phyloP scores from a whole-genome alignment of 495 filamentous ascomycete genomes.

The Talaromyces borbonicus region DNA sequence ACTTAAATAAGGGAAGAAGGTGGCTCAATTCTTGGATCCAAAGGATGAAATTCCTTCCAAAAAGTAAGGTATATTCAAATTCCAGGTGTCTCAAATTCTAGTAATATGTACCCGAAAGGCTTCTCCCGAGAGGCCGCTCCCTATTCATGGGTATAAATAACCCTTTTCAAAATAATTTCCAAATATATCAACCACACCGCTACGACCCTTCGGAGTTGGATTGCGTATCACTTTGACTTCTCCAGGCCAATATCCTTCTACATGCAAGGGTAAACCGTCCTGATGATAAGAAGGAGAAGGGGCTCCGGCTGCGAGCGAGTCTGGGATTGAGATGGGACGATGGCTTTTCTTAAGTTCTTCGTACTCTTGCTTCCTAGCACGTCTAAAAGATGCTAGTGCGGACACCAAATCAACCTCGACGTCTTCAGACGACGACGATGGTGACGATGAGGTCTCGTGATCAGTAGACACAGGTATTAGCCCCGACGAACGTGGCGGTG shows the following conservation, averaged over 20 bases:
- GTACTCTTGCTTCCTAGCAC: conserved; percentile 34
- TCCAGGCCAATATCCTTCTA: conserved; percentile 46
- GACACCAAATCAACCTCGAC: conserved; percentile 36
- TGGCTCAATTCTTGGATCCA: too few species aligned
- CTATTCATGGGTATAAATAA: conserved; percentile 38
- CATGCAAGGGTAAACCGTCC: conserved; percentile 15
- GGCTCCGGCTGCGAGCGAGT: neutral
- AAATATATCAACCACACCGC: conserved; percentile 40
- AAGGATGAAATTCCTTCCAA: too few species aligned
- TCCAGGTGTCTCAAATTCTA: too few species aligned
- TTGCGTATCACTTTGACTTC: conserved; percentile 42
- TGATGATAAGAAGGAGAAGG: conserved; percentile 13
- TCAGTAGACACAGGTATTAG: too few species aligned
- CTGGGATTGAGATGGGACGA: neutral
- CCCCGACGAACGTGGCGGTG: neutral
- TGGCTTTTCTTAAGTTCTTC: conserved; percentile 19
- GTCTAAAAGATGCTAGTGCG: conserved; percentile 39
- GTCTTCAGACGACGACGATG: too few species aligned
- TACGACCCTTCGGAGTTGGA: conserved; percentile 30
- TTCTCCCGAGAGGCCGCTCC: neutral
- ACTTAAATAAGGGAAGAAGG: too few species aligned
- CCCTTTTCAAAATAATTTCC: conserved; percentile 47
- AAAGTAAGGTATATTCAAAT: too few species aligned
- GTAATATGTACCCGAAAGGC: too few species aligned
- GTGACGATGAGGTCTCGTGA: too few species aligned